Conservation (phyloP, 2,329 filamentous ascomycete genomes). For the Furcasterigmium furcatum region DNA sequence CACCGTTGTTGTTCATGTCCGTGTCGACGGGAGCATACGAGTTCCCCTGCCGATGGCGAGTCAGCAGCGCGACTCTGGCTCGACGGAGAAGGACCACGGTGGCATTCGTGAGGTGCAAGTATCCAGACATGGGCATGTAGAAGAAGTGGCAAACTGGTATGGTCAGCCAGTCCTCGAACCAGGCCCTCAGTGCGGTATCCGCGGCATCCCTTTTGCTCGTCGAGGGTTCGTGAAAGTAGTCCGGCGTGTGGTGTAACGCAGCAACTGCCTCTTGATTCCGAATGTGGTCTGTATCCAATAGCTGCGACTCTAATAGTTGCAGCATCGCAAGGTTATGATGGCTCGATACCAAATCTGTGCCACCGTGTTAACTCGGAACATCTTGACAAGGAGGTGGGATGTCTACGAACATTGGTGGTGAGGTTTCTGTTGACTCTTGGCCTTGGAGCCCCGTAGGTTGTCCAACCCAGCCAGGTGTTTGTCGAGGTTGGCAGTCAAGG, state of each 20-base stretch:
- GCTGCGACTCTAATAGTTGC: constrained; percentile 9
- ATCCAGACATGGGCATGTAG: constrained; percentile 9
- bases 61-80: constrained; percentile 6
- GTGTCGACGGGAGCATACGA: constrained; percentile 1
- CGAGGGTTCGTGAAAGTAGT: constrained; percentile 7
- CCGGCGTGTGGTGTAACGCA: constrained; percentile 7
- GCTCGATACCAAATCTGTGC: constrained; percentile 8
- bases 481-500: constrained; percentile 8
- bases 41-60: constrained; percentile 6
- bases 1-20: background rate
- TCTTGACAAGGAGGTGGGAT: background rate
- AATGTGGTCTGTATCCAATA: constrained; percentile 3
- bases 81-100: constrained; percentile 8
- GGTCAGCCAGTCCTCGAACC: constrained; percentile 11
- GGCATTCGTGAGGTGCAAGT: constrained; percentile 6
- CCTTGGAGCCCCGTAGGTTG: constrained; percentile 1
- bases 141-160: constrained; percentile 5
- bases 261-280: constrained; percentile 5
- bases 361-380: constrained; percentile 1
- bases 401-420: constrained; percentile 1
- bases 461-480: constrained; percentile 7
- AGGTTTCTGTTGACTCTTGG: background rate
- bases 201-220: constrained; percentile 4
- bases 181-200: constrained; percentile 47
- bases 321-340: constrained; percentile 8